Evolutionary conservation across 495 filamentous ascomycete species (phyloP).

Genomic region (Amphirosellinia nigrospora): DNA sequence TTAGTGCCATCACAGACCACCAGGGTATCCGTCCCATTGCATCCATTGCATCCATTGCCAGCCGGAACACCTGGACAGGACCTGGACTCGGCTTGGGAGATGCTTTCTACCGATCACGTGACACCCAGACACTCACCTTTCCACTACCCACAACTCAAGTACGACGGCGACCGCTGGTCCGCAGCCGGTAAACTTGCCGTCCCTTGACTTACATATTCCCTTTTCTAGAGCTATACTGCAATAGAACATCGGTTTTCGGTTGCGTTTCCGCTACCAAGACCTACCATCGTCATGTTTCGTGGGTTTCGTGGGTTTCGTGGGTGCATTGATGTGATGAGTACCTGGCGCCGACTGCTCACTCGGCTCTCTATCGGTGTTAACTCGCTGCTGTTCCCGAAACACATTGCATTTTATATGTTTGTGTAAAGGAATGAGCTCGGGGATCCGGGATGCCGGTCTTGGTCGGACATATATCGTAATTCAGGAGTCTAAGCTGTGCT

Average conservation of each 20-base stretch:
- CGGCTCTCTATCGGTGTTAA: not conserved
- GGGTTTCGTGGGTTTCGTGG: no score
- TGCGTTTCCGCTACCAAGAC: not conserved
- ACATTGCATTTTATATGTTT: not conserved
- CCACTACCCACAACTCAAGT: not conserved
- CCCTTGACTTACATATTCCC: not conserved
- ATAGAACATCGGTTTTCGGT: not conserved
- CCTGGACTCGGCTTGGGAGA: not conserved
- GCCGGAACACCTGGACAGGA: not conserved
- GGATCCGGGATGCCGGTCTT: no score
- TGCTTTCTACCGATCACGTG: conserved; percentile 13
- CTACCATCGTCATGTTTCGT: not conserved
- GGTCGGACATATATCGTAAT: no score
- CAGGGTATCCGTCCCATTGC: not conserved
- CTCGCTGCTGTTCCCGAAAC: not conserved
- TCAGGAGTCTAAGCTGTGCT: no score
- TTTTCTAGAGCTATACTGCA: not conserved
- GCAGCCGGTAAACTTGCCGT: not conserved
- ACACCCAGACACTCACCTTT: not conserved
- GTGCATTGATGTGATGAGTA: not conserved
- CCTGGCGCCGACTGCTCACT: not conserved
- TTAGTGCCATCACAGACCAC: not conserved
- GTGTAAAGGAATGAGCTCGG: not conserved
- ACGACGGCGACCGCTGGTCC: not conserved
- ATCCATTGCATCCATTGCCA: conserved; percentile 1